Conservation (phyloP, 176 grass and related monocot genomes). For the Raddia guianensis region DNA sequence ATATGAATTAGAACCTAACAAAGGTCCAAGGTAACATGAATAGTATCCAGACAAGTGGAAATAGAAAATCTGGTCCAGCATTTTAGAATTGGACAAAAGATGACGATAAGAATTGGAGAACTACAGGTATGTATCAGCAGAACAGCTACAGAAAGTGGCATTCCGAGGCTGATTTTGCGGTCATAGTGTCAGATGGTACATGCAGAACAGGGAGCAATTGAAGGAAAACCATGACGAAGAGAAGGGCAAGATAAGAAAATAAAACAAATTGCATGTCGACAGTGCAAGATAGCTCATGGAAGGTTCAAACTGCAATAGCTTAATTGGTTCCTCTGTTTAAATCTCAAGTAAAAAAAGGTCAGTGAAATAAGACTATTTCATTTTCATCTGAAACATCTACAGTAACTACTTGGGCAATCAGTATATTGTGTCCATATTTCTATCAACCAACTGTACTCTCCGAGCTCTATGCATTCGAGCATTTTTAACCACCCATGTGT, state of each 20-base stretch:
- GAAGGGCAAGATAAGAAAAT: not conserved
- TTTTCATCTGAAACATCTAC: not conserved
- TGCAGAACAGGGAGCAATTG: not conserved
- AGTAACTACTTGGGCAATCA: conserved; percentile 3
- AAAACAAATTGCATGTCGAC: not conserved
- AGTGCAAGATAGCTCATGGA: not conserved
- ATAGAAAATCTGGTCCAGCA: not conserved
- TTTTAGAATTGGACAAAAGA: not conserved
- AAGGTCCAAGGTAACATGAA: not conserved
- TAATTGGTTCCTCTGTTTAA: not conserved
- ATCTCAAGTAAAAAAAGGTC: not conserved
- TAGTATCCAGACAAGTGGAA: not conserved
- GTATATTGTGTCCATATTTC: not conserved
- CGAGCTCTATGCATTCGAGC: not conserved
- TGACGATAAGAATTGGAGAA: not conserved
- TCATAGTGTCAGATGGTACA: too few species aligned
- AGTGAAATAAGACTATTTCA: not conserved
- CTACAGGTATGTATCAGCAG: not conserved
- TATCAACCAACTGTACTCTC: not conserved
- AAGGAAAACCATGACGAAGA: too few species aligned
- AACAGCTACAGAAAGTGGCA: not conserved
- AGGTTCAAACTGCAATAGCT: not conserved
- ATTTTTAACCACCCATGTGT: not conserved
- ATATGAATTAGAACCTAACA: too few species aligned
- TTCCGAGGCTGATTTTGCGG: not conserved